A percentile compares a stretch with the other conserved stretches of the same genome.
Evolutionary conservation across 2,329 filamentous ascomycete genomes (phyloP).

Genomic region (Fusarium temperatum): DNA sequence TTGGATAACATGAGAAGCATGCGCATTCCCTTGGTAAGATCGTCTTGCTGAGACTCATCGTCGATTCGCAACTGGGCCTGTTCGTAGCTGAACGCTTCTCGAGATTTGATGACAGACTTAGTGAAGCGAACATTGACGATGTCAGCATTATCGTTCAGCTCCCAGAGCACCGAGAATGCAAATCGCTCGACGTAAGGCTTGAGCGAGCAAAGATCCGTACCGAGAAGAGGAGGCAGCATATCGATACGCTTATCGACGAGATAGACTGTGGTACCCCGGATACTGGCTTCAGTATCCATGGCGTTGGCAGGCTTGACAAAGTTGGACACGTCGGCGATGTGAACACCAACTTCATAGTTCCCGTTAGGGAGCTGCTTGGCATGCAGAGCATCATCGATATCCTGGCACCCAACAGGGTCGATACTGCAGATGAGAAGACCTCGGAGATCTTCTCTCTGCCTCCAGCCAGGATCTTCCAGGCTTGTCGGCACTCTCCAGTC

Average conservation of each 20-base stretch:
- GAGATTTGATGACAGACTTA: conserved; percentile 96
- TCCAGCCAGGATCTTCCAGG: conserved; percentile 86
- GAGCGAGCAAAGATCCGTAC: conserved; percentile 94
- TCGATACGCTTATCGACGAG: conserved; percentile 99
- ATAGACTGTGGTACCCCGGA: conserved; percentile 96
- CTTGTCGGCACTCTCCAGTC: conserved; percentile 91
- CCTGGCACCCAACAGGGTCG: conserved; percentile 93
- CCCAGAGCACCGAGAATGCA: conserved; percentile 88
- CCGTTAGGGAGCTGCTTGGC: conserved; percentile 86
- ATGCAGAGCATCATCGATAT: conserved; percentile 97
- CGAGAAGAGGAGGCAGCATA: conserved; percentile 96
- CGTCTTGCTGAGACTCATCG: conserved; percentile 85
- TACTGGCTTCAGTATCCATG: conserved; percentile 95
- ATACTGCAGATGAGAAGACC: conserved; percentile 95
- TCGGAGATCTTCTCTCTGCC: conserved; percentile 82
- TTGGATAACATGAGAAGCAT: conserved; percentile 88
- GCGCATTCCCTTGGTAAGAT: conserved; percentile 89
- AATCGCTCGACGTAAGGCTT: conserved; percentile 98
- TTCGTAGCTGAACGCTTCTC: conserved; percentile 98
- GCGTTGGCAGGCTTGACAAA: conserved; percentile 97
- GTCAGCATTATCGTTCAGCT: conserved; percentile 84
- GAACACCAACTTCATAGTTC: conserved; percentile 94
- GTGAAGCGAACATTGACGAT: conserved; percentile 89
- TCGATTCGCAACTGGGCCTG: conserved; percentile 94
- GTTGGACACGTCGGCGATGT: conserved; percentile 99